These are phyloP conservation scores for Phytophthora sojae DNA, from an alignment of 352 stramenopile genomes.

Conservation along the genomic window DNA sequence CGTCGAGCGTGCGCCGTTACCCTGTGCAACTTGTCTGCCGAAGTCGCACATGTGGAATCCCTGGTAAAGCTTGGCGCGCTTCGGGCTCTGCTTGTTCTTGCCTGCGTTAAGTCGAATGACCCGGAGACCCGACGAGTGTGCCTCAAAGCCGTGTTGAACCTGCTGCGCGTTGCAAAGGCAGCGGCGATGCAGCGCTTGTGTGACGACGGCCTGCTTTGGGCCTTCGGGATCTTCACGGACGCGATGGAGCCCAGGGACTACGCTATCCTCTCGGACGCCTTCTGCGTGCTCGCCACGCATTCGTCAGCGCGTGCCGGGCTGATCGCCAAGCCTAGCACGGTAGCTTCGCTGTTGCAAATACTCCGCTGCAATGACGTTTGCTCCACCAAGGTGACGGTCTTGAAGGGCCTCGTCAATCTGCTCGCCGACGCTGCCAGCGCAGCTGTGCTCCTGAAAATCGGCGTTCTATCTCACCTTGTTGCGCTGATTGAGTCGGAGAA, in stretches of 20 bases:
- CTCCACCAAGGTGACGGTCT: conserved; percentile 49
- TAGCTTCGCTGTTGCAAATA: conserved; percentile 56
- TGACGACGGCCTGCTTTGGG: conserved; percentile 77
- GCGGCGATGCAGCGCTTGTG: conserved; percentile 65
- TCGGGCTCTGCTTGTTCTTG: conserved; percentile 86
- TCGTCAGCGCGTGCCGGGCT: conserved; percentile 51
- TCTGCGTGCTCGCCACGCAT: conserved; percentile 70
- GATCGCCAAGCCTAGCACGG: conserved; percentile 52
- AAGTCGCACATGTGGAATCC: conserved; percentile 88
- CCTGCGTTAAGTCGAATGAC: conserved; percentile 86
- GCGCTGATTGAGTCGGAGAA: conserved; percentile 25
- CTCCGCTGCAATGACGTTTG: conserved; percentile 31
- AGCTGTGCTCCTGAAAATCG: conserved; percentile 31
- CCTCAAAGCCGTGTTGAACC: conserved; percentile 74
- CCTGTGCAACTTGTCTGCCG: conserved; percentile 93
- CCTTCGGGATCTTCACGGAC: conserved; percentile 66
- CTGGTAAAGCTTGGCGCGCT: conserved; percentile 91
- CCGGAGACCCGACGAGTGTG: conserved; percentile 77
- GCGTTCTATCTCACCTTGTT: conserved; percentile 39
- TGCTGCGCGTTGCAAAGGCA: conserved; percentile 51
- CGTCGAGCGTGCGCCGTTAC: conserved; percentile 86
- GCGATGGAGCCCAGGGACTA: conserved; percentile 65
- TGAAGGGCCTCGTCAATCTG: conserved; percentile 62
- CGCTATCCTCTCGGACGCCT: conserved; percentile 70
- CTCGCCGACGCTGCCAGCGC: conserved; percentile 49